These are phyloP conservation scores for Coemansia sp. DNA, from an alignment of 192 early-diverging fungal genomes.

Conservation along the genomic window DNA sequence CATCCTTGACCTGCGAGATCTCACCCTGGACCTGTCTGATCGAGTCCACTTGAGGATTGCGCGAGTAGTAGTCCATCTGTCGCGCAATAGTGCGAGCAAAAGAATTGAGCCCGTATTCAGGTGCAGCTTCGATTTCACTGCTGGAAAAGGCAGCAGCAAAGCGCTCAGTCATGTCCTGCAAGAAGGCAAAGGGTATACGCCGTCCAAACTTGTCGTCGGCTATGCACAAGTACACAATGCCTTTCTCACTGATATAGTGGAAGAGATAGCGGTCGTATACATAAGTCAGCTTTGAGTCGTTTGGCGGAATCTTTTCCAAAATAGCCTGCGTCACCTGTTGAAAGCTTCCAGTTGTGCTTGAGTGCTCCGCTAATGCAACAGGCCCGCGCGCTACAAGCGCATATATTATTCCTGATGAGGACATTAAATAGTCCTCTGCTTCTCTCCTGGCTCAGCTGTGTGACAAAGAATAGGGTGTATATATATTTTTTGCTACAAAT, in stretches of 20 bases:
- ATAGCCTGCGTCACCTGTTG: slow-evolving; percentile 81
- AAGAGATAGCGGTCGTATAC: slow-evolving; percentile 93
- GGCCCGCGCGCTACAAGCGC: slow-evolving; percentile 77
- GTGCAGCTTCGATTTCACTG: slow-evolving; percentile 56
- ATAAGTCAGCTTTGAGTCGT: slow-evolving; percentile 89
- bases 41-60: slow-evolving; percentile 68
- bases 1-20: slow-evolving; percentile 91
- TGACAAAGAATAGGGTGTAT: not conserved
- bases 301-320: slow-evolving; percentile 84
- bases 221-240: slow-evolving; percentile 85
- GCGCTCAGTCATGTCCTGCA: slow-evolving; percentile 73
- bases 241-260: slow-evolving; percentile 81
- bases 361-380: slow-evolving; percentile 80
- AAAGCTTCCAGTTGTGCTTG: slow-evolving; percentile 81
- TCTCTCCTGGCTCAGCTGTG: not conserved
- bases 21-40: slow-evolving; percentile 83
- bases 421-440: not conserved
- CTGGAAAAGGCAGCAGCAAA: slow-evolving; percentile 62
- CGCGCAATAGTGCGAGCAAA: slow-evolving; percentile 77
- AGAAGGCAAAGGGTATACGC: slow-evolving; percentile 85
- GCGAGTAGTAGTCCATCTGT: slow-evolving; percentile 83
- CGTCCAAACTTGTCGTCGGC: slow-evolving; percentile 74
- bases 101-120: slow-evolving; percentile 77
- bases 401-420: slow-evolving; percentile 67
- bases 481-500: not conserved